Evolutionary conservation across 768 basidiomycete species (phyloP).

Genomic region (Termitomyces sp.): DNA sequence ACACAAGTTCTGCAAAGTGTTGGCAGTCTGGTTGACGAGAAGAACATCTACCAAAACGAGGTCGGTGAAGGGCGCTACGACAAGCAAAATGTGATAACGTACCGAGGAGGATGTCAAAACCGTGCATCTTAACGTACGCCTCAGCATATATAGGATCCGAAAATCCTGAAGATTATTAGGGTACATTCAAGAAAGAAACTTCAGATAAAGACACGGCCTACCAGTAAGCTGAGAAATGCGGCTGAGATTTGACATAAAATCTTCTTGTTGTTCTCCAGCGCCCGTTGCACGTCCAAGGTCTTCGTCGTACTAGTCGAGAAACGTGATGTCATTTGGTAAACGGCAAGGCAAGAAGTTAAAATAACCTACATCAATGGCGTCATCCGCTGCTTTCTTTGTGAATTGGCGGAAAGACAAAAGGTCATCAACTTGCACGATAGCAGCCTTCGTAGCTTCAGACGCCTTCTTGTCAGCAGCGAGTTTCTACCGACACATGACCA

Average conservation of each 20-base stretch:
- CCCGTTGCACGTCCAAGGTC: conserved; percentile 91
- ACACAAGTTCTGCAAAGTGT: conserved; percentile 94
- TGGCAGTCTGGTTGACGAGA: conserved; percentile 91
- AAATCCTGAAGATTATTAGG: conserved; percentile 53
- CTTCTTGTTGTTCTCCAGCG: conserved; percentile 74
- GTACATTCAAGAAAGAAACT: neutral
- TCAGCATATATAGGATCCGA: conserved; percentile 98
- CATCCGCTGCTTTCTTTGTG: conserved; percentile 83
- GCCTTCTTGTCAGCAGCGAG: conserved; percentile 89
- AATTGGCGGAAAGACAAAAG: conserved; percentile 90
- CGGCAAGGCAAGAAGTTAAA: neutral
- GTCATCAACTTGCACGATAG: conserved; percentile 89
- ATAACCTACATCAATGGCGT: conserved; percentile 61
- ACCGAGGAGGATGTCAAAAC: conserved; percentile 95
- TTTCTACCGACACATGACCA: conserved; percentile 42
- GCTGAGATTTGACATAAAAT: conserved; percentile 91
- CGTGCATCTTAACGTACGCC: conserved; percentile 95
- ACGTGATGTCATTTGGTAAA: conserved; percentile 4
- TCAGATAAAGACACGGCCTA: conserved; percentile 15
- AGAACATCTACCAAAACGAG: conserved; percentile 63
- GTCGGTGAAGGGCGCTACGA: neutral
- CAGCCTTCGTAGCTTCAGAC: conserved; percentile 60
- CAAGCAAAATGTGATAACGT: conserved; percentile 11
- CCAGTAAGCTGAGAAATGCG: conserved; percentile 93
- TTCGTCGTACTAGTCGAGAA: conserved; percentile 63